Evolutionary conservation across 73 alveolate genomes (phyloP).

Genomic region (Paramecium biaurelia): DNA sequence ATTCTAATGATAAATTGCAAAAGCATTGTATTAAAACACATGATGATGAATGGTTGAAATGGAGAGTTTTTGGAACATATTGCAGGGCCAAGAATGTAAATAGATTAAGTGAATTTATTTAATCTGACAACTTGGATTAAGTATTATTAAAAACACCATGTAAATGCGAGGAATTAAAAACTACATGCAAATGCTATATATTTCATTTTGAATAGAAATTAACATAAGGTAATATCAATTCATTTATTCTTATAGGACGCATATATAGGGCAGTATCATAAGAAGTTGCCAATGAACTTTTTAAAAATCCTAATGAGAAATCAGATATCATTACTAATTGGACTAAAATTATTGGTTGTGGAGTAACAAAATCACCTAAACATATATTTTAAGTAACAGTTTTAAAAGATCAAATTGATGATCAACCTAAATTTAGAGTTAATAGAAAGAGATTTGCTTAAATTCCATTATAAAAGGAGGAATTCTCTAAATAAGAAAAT

Average conservation of each 20-base stretch:
- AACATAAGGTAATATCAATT: background rate
- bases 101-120: background rate
- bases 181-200: background rate
- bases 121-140: slow-evolving; percentile 12
- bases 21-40: background rate
- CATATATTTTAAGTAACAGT: background rate
- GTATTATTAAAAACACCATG: background rate
- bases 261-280: slow-evolving; percentile 33
- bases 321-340: background rate
- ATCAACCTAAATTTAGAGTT: slow-evolving; percentile 8
- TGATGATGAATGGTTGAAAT: slow-evolving; percentile 41
- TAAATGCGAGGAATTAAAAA: background rate
- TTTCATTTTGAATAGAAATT: slow-evolving; percentile 40
- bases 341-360: slow-evolving; percentile 24
- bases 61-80: slow-evolving; percentile 3
- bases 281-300: background rate
- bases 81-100: background rate
- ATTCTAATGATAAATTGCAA: background rate
- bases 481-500: slow-evolving; percentile 50
- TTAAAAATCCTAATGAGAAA: slow-evolving; percentile 30
- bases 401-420: background rate
- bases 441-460: background rate
- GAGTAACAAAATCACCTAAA: background rate
- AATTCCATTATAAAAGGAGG: slow-evolving; percentile 26
- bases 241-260: background rate